These are phyloP conservation scores for Physcomitrellopsis africana DNA, from an alignment of 225 moss, liverwort and hornwort genomes.

Conservation along the genomic window DNA sequence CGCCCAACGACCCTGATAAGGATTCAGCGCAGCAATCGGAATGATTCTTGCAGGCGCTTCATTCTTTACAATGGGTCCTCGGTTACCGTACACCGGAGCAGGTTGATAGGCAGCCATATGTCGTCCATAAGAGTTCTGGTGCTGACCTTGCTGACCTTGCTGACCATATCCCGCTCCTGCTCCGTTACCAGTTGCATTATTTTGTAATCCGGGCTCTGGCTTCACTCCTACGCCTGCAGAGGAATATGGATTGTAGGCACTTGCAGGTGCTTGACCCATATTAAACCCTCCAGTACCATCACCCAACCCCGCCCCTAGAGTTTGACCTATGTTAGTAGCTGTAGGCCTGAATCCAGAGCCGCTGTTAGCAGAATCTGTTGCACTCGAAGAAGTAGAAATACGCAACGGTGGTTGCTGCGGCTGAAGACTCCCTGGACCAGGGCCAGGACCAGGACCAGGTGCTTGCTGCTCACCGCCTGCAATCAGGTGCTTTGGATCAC, in stretches of 20 bases:
- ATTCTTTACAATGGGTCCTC: conserved; percentile 71
- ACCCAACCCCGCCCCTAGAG: conserved; percentile 52
- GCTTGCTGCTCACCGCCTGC: conserved; percentile 61
- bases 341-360: conserved; percentile 43
- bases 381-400: conserved; percentile 32
- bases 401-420: conserved; percentile 53
- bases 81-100: conserved; percentile 70
- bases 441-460: conserved; percentile 29
- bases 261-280: conserved; percentile 49
- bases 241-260: conserved; percentile 54
- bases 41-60: conserved; percentile 84
- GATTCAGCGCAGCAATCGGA: conserved; percentile 87
- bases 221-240: conserved; percentile 57
- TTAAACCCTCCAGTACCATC: conserved; percentile 56
- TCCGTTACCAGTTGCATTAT: conserved; percentile 40
- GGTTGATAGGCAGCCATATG: conserved; percentile 73
- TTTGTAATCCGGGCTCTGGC: conserved; percentile 47
- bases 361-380: conserved; percentile 39
- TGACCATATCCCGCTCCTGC: conserved; percentile 53
- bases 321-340: conserved; percentile 49
- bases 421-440: conserved; percentile 40
- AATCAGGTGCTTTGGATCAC: conserved; percentile 73
- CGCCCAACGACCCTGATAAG: conserved; percentile 98
- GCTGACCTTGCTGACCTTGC: conserved; percentile 63
- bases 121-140: conserved; percentile 55